Evolutionary conservation across 2,329 filamentous ascomycete species (phyloP).

Genomic region (Pseudogymnoascus sp.): DNA sequence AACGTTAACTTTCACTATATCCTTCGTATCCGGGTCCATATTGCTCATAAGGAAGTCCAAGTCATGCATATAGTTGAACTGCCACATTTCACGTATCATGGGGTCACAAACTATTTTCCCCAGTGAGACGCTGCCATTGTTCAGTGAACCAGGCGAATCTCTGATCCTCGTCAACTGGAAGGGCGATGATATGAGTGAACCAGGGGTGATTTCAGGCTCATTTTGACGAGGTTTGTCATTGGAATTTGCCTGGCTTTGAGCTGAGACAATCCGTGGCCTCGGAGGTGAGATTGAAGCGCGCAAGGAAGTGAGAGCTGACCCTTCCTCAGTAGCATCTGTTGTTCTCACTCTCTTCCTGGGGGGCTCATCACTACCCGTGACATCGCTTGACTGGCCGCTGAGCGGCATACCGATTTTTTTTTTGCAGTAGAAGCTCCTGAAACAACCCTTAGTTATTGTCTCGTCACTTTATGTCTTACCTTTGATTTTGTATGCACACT

Average conservation of each 20-base stretch:
- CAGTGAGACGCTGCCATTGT: conserved; percentile 47
- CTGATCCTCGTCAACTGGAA: conserved; percentile 50
- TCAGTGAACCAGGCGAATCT: conserved; percentile 43
- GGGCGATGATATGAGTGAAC: conserved; percentile 37
- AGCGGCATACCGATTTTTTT: background rate
- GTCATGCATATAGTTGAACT: conserved; percentile 48
- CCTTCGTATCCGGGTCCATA: conserved; percentile 46
- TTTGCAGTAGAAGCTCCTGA: background rate
- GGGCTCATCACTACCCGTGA: conserved; percentile 14
- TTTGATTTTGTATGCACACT: background rate
- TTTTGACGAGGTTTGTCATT: background rate
- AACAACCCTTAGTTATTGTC: background rate
- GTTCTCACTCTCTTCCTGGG: conserved; percentile 22
- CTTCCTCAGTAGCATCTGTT: conserved; percentile 10
- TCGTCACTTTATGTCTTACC: background rate
- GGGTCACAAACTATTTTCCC: conserved; percentile 53
- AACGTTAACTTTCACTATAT: conserved; percentile 46
- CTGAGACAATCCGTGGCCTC: background rate
- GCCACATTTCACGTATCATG: conserved; percentile 46
- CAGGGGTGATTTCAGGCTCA: background rate
- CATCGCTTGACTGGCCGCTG: conserved; percentile 17
- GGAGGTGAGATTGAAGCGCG: conserved; percentile 25
- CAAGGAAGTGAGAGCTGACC: conserved; percentile 14
- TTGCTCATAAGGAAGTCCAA: conserved; percentile 50
- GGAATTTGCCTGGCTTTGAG: background rate